phyloP scores from a whole-genome alignment of 2,329 filamentous ascomycete species.

The Diaporthe citrichinensis region DNA sequence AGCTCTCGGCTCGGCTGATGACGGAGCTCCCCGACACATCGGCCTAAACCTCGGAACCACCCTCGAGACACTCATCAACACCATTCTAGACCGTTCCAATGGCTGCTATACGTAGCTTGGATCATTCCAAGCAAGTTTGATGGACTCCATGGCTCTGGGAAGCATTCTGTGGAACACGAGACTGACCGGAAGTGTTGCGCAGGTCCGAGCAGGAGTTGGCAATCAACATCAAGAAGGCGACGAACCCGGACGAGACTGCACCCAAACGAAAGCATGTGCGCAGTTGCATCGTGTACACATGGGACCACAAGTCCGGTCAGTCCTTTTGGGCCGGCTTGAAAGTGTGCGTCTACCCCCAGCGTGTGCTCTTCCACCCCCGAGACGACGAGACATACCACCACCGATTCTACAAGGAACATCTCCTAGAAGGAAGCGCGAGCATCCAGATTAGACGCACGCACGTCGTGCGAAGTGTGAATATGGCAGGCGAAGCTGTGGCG shows the following conservation, averaged over 20 bases:
- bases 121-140: background rate
- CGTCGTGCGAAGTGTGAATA: background rate
- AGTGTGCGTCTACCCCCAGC: constrained; percentile 70
- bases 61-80: background rate
- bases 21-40: background rate
- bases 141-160: background rate
- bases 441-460: background rate
- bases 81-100: background rate
- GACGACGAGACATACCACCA: background rate
- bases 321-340: constrained; percentile 99
- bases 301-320: constrained; percentile 96
- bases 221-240: constrained; percentile 80
- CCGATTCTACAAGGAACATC: background rate
- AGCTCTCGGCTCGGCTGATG: background rate
- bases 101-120: background rate
- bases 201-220: constrained; percentile 79
- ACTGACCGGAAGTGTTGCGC: constrained; percentile 25
- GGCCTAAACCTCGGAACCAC: background rate
- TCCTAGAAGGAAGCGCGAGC: background rate
- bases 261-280: constrained; percentile 94
- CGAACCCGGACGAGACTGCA: constrained; percentile 76
- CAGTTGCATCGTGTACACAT: constrained; percentile 97
- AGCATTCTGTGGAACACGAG: background rate
- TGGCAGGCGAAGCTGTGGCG: background rate
- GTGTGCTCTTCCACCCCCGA: constrained; percentile 15